These are phyloP conservation scores for Colletotrichum gloeosporioides DNA, from an alignment of 2,329 filamentous ascomycete genomes.

Conservation along the genomic window DNA sequence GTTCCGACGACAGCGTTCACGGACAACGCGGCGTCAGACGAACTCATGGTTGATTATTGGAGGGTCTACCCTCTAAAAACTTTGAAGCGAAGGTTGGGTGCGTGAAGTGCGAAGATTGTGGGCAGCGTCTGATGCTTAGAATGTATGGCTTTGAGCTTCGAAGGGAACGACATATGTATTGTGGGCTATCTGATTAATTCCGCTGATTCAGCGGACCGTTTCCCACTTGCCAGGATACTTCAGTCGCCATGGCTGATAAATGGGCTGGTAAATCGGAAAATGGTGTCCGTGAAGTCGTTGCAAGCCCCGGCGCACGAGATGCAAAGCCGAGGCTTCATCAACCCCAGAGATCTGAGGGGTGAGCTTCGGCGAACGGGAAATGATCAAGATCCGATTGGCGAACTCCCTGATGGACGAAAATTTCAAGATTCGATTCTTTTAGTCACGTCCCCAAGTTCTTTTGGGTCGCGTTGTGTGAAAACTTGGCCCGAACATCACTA, in stretches of 20 bases:
- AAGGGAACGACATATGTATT: not conserved
- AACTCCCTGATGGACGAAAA: not conserved
- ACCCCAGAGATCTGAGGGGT: not conserved
- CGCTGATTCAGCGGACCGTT: not conserved
- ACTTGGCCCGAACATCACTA: not conserved
- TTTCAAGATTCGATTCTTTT: not conserved
- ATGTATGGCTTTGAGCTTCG: not conserved
- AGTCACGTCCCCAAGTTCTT: not conserved
- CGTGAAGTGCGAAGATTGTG: not conserved
- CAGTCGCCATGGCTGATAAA: not conserved
- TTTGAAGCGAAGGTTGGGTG: not conserved
- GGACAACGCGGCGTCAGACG: not conserved
- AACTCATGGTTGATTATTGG: not conserved
- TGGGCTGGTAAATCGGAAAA: not conserved
- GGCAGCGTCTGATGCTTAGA: not conserved
- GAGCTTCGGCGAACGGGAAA: not conserved
- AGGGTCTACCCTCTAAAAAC: not conserved
- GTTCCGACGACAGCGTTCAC: not conserved
- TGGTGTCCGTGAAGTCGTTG: not conserved
- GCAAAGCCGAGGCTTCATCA: not conserved
- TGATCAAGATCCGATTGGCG: not conserved
- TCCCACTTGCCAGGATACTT: not conserved
- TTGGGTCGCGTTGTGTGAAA: not conserved
- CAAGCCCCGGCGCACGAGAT: not conserved
- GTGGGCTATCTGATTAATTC: not conserved